Evolutionary conservation across 805 yeast genomes (phyloP), one percentile per base, ranked within the genome.

Genomic region (Candida glaebosa): DNA sequence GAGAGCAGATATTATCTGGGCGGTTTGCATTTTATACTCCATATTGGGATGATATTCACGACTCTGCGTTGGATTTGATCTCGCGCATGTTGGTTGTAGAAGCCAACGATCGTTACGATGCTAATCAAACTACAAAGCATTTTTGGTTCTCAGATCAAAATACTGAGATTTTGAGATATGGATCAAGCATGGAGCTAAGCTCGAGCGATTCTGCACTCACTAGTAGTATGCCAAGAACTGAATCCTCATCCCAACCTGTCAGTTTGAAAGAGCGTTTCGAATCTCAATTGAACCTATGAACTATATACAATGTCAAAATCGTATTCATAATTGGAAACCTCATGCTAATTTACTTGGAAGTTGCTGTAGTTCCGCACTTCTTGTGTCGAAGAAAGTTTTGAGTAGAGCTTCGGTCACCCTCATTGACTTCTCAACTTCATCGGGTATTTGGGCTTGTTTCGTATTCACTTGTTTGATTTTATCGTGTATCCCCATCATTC

Each of bases 21-120:
- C 76, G 73, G 44, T 84, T 71, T 59, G 88, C 89, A 0, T 85
- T 85, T 55, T 85, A 79, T 56, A 77, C 87, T 4, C 91, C 91
- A 0, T 85, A 81, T 51, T 85, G 90, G 86, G 91, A 85, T 58
- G 74, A 74, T 1, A 80, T 84, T 16, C 73, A 71, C 28, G 91
- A 85, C 56, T 55, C 71, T 3, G 87, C 78, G 0, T 57, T 85
- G 39, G 89, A 85, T 55, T 61, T 85, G 43, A 82, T 85, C 3
- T 71, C 85, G 4, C 71, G 76, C 44, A 61, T 85, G 37, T 58
- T 85, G 35, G 76, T 81, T 10, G 78, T 79, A 8, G 71, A 76
- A 44, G 74, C 81, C 0, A 46, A 46, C n/a, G 59, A 66, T 26
- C 56, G 84, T 39, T 61, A 60, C 33, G 69, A 69, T 35, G 69